Percentiles rank a stretch among this genome's conserved stretches.
Conservation (phyloP, 1,284 basidiomycete genomes). For the Rhodotorula sp. region DNA sequence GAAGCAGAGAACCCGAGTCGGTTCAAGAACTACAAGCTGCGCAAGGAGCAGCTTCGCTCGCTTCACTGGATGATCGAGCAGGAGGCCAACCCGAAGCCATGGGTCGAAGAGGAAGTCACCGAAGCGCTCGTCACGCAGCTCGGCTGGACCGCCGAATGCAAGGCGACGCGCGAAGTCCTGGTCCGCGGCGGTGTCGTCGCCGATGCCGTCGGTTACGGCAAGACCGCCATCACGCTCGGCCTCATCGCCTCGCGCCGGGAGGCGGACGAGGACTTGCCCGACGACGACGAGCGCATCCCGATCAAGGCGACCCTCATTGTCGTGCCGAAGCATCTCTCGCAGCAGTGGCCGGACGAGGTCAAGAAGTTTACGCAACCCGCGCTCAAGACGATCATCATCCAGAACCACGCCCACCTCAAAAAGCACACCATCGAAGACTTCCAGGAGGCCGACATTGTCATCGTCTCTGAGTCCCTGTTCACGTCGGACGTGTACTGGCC, state of each 20-base stretch:
- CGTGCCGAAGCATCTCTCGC: conserved; percentile 78
- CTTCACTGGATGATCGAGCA: conserved; percentile 88
- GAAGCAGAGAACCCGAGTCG: conserved; percentile 73
- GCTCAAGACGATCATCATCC: conserved; percentile 60
- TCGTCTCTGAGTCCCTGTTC: conserved; percentile 83
- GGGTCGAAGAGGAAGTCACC: conserved; percentile 90
- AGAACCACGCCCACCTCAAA: conserved; percentile 61
- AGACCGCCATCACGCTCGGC: conserved; percentile 90
- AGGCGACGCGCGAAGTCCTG: conserved; percentile 71
- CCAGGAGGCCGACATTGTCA: conserved; percentile 78
- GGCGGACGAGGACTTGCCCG: conserved; percentile 57
- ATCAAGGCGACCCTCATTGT: conserved; percentile 78
- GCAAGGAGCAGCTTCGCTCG: conserved; percentile 84
- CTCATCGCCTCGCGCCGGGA: conserved; percentile 69
- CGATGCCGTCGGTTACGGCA: conserved; percentile 94
- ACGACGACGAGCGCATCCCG: conserved; percentile 63
- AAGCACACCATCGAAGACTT: conserved; percentile 71
- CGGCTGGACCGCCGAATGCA: conserved; percentile 90
- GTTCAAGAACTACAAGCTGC: conserved; percentile 67
- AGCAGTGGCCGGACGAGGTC: conserved; percentile 86
- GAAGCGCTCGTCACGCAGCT: conserved; percentile 81
- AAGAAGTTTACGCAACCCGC: conserved; percentile 65
- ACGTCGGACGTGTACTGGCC: conserved; percentile 72
- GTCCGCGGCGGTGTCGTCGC: conserved; percentile 89
- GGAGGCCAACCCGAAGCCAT: conserved; percentile 67